phyloP scores from a whole-genome alignment of 345 rosid species.

The Nasturtium officinale region DNA sequence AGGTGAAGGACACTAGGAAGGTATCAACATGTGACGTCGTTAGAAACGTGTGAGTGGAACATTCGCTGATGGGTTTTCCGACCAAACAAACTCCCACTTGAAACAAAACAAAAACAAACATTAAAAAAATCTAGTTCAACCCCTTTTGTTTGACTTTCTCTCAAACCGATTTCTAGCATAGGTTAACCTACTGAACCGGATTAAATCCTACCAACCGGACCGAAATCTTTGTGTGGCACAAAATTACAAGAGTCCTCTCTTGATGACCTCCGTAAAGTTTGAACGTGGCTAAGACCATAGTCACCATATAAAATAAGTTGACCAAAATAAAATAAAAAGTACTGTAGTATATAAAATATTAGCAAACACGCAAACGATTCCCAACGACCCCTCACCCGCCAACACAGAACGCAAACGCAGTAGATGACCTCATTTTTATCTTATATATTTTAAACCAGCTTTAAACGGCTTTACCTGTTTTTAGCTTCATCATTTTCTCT shows the following conservation, averaged over 20 bases:
- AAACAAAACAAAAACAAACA: not conserved
- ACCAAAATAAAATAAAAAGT: not conserved
- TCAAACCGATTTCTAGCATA: constrained; percentile 5
- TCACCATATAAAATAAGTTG: constrained; percentile 10
- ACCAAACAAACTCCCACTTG: constrained; percentile 37
- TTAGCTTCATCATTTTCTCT: constrained; percentile 30
- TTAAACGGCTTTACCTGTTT: constrained; percentile 42
- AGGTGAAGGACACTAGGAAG: not conserved
- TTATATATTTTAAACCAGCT: constrained; percentile 2
- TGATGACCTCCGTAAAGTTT: constrained; percentile 19
- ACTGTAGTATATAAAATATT: too few relatives aligned
- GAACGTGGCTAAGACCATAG: constrained; percentile 41
- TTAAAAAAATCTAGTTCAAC: constrained; percentile 31
- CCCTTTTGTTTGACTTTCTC: constrained; percentile 31
- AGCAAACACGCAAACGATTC: constrained; percentile 31
- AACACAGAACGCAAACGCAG: constrained; percentile 40
- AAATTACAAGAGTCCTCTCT: constrained; percentile 8
- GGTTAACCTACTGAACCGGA: constrained; percentile 16
- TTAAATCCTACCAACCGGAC: not conserved
- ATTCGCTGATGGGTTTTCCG: constrained; percentile 31
- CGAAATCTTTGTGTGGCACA: constrained; percentile 19
- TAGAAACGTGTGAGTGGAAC: constrained; percentile 24
- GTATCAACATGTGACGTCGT: constrained; percentile 10
- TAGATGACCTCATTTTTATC: constrained; percentile 23
- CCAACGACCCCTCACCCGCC: constrained; percentile 46